Evolutionary conservation across 164 flowering plant species (phyloP).

Genomic region (Litsea cubeba): DNA sequence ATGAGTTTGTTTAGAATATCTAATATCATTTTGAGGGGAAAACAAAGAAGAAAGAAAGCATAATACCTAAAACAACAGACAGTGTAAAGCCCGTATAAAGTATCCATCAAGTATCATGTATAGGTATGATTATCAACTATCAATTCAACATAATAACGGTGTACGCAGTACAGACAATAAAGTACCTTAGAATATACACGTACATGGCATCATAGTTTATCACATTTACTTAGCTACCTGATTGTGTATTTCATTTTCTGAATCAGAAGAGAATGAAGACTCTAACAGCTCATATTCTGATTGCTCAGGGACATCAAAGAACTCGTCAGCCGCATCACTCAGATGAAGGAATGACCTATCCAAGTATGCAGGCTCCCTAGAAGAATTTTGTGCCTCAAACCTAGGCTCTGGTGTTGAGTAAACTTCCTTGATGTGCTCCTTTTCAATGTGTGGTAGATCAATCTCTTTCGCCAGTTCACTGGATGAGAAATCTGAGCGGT

Average conservation of each 20-base stretch:
- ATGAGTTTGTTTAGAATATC: too few species aligned
- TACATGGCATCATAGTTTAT: too few species aligned
- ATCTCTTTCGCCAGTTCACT: conserved; percentile 34
- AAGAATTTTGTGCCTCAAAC: conserved; percentile 9
- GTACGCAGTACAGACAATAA: too few species aligned
- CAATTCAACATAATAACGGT: too few species aligned
- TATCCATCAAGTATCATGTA: too few species aligned
- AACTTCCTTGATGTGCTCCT: conserved; percentile 30
- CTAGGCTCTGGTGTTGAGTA: conserved; percentile 16
- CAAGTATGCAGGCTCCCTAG: conserved; percentile 27
- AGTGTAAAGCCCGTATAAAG: too few species aligned
- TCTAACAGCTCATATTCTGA: conserved; percentile 40
- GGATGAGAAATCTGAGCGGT: conserved; percentile 32
- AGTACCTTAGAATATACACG: too few species aligned
- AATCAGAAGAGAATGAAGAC: conserved; percentile 32
- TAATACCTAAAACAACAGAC: too few species aligned
- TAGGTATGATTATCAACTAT: too few species aligned
- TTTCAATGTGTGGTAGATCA: conserved; percentile 23
- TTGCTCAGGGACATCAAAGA: conserved; percentile 63
- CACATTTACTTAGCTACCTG: conserved; percentile 25
- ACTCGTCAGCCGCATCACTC: conserved; percentile 55
- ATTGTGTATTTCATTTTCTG: conserved; percentile 25
- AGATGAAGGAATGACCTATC: conserved; percentile 28
- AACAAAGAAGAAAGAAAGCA: too few species aligned
- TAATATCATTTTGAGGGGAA: too few species aligned